A percentile compares a stretch with the other conserved stretches of the same genome.
phyloP scores from a whole-genome alignment of 129 eudicot genomes.

The Logfia minima region DNA sequence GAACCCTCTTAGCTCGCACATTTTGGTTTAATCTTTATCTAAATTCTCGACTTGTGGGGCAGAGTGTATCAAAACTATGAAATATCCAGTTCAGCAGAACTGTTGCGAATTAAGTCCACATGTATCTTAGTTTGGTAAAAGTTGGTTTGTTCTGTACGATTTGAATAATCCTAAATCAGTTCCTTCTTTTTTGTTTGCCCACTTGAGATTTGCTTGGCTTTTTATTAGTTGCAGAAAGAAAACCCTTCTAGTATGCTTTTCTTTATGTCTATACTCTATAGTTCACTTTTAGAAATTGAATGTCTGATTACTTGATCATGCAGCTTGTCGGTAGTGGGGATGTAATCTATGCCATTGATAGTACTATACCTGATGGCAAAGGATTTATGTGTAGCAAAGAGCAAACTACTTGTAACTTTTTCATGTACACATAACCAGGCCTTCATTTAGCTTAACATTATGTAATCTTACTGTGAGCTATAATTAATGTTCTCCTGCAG shows the following conservation, averaged over 20 bases:
- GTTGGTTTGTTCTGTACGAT: conserved; percentile 21
- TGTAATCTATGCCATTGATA: too few relatives aligned
- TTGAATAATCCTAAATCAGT: conserved; percentile 26
- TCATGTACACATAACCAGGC: too few relatives aligned
- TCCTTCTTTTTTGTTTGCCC: conserved; percentile 9
- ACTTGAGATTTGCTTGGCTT: background rate
- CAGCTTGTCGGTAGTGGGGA: too few relatives aligned
- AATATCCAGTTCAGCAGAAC: conserved; percentile 6
- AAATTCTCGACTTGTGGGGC: conserved; percentile 9
- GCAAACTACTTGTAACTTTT: too few relatives aligned
- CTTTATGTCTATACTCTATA: background rate
- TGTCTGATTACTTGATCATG: too few relatives aligned
- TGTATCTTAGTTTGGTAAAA: conserved; percentile 32
- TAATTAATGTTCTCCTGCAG: too few relatives aligned
- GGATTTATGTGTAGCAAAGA: too few relatives aligned
- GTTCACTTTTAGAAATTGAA: too few relatives aligned
- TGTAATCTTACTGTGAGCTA: too few relatives aligned
- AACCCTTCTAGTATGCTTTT: background rate
- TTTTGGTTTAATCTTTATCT: conserved; percentile 7
- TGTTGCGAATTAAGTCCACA: background rate
- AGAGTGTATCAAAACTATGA: background rate
- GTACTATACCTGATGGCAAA: too few relatives aligned
- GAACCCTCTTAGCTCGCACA: background rate
- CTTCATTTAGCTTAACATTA: too few relatives aligned
- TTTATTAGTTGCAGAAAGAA: background rate